These are phyloP conservation scores for Trifolium pratense DNA, from an alignment of 306 rosid genomes.

Conservation along the genomic window DNA sequence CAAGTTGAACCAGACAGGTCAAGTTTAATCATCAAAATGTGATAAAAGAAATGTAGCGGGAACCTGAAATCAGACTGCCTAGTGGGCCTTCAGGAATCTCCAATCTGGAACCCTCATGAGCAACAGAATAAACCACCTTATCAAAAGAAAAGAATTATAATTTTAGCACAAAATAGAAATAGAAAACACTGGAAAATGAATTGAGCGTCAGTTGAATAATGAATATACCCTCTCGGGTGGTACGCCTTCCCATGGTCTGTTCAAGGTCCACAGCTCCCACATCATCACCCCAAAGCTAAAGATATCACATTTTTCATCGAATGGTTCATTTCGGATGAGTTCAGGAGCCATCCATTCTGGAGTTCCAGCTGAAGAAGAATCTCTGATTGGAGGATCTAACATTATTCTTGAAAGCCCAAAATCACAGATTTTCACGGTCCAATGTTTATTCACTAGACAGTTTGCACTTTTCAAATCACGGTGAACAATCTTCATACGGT, in stretches of 20 bases:
- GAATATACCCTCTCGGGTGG: slow-evolving; percentile 81
- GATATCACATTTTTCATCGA: slow-evolving; percentile 93
- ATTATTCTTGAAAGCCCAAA: slow-evolving; percentile 94
- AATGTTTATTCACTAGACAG: slow-evolving; percentile 94
- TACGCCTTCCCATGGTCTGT: slow-evolving; percentile 93
- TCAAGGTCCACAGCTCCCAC: slow-evolving; percentile 97
- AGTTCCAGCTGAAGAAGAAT: slow-evolving; percentile 89
- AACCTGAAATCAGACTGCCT: slow-evolving; percentile 89
- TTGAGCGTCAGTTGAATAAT: not conserved
- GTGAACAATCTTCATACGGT: slow-evolving; percentile 95
- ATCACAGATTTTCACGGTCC: slow-evolving; percentile 94
- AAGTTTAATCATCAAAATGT: slow-evolving; percentile 16
- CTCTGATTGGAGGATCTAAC: slow-evolving; percentile 63
- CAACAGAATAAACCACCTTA: slow-evolving; percentile 93
- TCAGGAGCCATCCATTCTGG: slow-evolving; percentile 99
- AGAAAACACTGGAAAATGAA: slow-evolving; percentile 13
- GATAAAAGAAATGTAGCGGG: not conserved
- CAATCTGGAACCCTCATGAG: slow-evolving; percentile 85
- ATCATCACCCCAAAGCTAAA: slow-evolving; percentile 92
- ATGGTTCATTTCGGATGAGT: slow-evolving; percentile 92
- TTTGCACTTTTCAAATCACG: slow-evolving; percentile 96
- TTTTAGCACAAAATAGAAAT: not conserved
- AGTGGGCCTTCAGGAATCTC: slow-evolving; percentile 96
- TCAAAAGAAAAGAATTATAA: slow-evolving; percentile 31
- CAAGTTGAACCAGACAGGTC: slow-evolving; percentile 14